A percentile compares a stretch with the other conserved stretches of the same genome.
Evolutionary conservation across 2,329 filamentous ascomycete genomes (phyloP).

Genomic region (Albophoma yamanashiensis): DNA sequence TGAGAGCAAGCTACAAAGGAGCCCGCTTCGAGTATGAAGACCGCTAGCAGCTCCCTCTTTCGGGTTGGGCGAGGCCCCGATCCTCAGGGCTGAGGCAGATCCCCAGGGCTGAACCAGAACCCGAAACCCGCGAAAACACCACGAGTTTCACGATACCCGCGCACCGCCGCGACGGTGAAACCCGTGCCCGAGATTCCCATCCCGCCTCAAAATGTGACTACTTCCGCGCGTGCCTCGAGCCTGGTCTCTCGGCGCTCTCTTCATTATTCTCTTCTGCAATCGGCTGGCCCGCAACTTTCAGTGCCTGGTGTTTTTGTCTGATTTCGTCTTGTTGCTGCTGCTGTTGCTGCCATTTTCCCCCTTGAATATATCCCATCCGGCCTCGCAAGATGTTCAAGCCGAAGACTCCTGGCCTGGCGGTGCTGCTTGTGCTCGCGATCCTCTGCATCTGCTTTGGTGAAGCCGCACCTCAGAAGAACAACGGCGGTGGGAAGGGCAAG

Average conservation of each 20-base stretch:
- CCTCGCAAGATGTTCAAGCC: not conserved
- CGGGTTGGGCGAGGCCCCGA: not conserved
- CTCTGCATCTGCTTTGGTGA: not conserved
- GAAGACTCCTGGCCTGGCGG: not conserved
- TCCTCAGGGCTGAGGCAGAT: not conserved
- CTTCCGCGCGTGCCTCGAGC: not conserved
- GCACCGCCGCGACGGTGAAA: not conserved
- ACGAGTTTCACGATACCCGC: not conserved
- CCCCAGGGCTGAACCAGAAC: not conserved
- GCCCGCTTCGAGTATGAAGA: not conserved
- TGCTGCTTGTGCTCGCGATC: not conserved
- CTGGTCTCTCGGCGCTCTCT: not conserved
- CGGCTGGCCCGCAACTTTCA: not conserved
- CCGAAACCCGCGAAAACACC: not conserved
- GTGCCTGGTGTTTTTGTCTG: not conserved
- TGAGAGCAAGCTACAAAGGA: not conserved
- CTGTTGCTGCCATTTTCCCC: not conserved
- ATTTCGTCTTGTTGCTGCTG: not conserved
- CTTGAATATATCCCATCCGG: too few relatives aligned
- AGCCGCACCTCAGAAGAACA: slow-evolving; percentile 3
- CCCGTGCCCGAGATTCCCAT: not conserved
- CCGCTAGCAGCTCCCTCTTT: not conserved
- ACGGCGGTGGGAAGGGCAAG: not conserved
- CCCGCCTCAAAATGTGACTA: not conserved
- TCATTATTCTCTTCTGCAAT: not conserved